These are phyloP conservation scores for Asterochloris erici DNA, from an alignment of 139 green algal genomes.

Conservation along the genomic window DNA sequence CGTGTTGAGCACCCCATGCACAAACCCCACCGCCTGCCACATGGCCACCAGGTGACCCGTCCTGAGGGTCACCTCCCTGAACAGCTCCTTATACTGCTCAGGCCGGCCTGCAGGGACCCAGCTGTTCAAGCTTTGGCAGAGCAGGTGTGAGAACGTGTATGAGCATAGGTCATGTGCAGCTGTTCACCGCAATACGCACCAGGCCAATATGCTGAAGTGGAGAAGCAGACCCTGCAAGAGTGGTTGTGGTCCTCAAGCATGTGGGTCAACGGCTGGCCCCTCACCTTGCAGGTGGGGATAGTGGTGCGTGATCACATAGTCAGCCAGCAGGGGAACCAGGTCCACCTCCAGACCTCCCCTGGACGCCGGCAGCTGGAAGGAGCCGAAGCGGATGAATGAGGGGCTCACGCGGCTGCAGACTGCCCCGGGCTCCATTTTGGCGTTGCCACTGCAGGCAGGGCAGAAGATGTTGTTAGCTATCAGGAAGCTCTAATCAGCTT, in stretches of 20 bases:
- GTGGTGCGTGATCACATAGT: slow-evolving; percentile 86
- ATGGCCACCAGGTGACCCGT: slow-evolving; percentile 73
- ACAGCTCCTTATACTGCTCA: slow-evolving; percentile 51
- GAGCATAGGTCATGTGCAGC: no score
- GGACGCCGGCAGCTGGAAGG: slow-evolving; percentile 85
- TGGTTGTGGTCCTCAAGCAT: background rate
- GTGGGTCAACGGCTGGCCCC: background rate
- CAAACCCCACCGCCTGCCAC: slow-evolving; percentile 88
- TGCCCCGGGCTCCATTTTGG: slow-evolving; percentile 61
- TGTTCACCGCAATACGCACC: no score
- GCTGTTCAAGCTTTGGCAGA: background rate
- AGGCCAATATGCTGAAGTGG: no score
- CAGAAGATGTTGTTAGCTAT: background rate
- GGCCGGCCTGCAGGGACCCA: slow-evolving; percentile 5
- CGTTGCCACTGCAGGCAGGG: slow-evolving; percentile 26
- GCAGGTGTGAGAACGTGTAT: no score
- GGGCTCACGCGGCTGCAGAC: slow-evolving; percentile 81
- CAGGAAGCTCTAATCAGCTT: no score
- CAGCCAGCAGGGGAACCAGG: slow-evolving; percentile 58
- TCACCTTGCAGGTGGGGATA: slow-evolving; percentile 61
- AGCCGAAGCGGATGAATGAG: slow-evolving; percentile 89
- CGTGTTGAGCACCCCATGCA: slow-evolving; percentile 95
- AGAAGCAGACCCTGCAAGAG: no score
- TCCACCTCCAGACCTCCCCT: slow-evolving; percentile 40
- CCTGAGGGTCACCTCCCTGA: slow-evolving; percentile 61